These are phyloP conservation scores for Nothopassalora personata DNA, from an alignment of 2,329 filamentous ascomycete genomes.

Conservation along the genomic window DNA sequence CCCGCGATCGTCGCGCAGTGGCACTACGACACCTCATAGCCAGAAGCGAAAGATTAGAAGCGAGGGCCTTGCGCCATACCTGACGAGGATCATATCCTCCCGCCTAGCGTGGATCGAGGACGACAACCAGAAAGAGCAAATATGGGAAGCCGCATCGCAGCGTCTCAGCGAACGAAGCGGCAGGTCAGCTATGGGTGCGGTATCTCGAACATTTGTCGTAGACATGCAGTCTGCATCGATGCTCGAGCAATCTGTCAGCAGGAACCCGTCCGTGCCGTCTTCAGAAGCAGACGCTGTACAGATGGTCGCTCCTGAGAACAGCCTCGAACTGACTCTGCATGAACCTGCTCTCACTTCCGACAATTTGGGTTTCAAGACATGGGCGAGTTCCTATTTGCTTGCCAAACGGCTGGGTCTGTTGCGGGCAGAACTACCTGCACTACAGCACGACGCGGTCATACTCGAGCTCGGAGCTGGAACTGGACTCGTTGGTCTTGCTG, in stretches of 20 bases:
- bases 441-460: constrained; percentile 27
- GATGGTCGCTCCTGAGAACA: constrained; percentile 24
- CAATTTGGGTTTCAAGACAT: constrained; percentile 87
- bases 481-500: constrained; percentile 81
- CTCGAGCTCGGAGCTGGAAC: constrained; percentile 88
- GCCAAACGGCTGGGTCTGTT: constrained; percentile 60
- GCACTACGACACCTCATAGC: constrained; percentile 20
- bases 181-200: constrained; percentile 60
- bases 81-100: constrained; percentile 64
- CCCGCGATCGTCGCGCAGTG: constrained; percentile 20
- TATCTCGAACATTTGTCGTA: constrained; percentile 57
- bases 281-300: constrained; percentile 3
- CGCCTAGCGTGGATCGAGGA: constrained; percentile 62
- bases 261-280: not conserved
- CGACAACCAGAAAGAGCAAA: constrained; percentile 59
- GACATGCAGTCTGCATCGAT: constrained; percentile 19
- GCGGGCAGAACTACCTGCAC: constrained; percentile 13
- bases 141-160: constrained; percentile 75
- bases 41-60: constrained; percentile 40
- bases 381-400: constrained; percentile 85
- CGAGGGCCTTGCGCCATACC: constrained; percentile 56
- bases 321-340: constrained; percentile 64
- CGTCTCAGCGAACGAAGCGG: constrained; percentile 83
- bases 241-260: constrained; percentile 6
- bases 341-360: constrained; percentile 87